phyloP scores from a whole-genome alignment of 768 basidiomycete genomes.

The Boletus subparvulus region DNA sequence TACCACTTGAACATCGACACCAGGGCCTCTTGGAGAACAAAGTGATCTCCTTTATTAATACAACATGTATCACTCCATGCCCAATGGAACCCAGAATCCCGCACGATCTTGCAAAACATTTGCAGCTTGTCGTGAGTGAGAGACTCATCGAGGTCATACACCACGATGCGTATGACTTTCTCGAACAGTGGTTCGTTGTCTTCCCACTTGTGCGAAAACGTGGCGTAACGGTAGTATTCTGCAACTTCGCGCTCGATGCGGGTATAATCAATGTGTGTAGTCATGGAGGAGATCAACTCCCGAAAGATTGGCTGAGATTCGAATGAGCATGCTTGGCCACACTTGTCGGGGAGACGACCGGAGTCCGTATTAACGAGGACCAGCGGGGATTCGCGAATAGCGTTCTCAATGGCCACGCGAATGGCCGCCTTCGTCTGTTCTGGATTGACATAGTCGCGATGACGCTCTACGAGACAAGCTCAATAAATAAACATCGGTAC shows the following conservation, averaged over 20 bases:
- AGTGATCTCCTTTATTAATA: neutral
- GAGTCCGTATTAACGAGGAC: conserved; percentile 6
- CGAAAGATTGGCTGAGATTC: neutral
- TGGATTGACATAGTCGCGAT: neutral
- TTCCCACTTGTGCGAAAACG: neutral
- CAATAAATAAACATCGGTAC: neutral
- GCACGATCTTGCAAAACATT: neutral
- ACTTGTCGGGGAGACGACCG: conserved; percentile 1
- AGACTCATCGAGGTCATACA: neutral
- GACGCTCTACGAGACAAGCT: neutral
- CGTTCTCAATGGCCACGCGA: neutral
- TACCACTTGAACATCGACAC: neutral
- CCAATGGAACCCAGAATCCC: neutral
- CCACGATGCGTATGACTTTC: neutral
- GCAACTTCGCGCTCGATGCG: neutral
- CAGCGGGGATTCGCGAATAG: conserved; percentile 1
- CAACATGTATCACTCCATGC: neutral
- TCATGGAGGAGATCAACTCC: conserved; percentile 6
- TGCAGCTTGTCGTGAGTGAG: neutral
- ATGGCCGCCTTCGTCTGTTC: neutral
- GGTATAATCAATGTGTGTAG: neutral
- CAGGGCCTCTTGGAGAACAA: neutral
- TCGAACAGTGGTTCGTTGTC: neutral
- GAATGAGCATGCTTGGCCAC: neutral
- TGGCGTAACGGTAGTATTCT: neutral